Percentiles rank a stretch among this genome's conserved stretches.
phyloP scores from a whole-genome alignment of 805 yeast genomes.

The Cephaloascus fragrans region DNA sequence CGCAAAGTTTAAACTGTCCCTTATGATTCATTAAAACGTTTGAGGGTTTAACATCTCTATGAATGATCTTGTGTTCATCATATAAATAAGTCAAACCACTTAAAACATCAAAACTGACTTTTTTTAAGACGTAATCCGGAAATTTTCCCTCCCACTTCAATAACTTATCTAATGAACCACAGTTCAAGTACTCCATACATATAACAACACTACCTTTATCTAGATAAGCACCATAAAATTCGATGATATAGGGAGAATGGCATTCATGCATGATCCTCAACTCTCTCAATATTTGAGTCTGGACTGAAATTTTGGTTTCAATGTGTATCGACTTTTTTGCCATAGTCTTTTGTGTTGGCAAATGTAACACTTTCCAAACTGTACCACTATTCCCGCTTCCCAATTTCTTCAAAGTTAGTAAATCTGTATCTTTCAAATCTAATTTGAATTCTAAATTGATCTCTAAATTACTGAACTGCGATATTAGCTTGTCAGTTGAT shows the following conservation, averaged over 20 bases:
- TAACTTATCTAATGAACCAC: slow-evolving; percentile 84
- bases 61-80: slow-evolving; percentile 78
- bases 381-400: slow-evolving; percentile 96
- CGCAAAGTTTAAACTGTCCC: slow-evolving; percentile 89
- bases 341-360: slow-evolving; percentile 81
- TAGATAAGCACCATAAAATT: slow-evolving; percentile 85
- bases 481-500: slow-evolving; percentile 4
- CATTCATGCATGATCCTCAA: slow-evolving; percentile 87
- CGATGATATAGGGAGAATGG: slow-evolving; percentile 71
- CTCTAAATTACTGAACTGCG: background rate
- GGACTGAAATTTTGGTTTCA: slow-evolving; percentile 70
- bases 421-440: slow-evolving; percentile 40
- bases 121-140: slow-evolving; percentile 60
- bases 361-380: slow-evolving; percentile 79
- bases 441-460: slow-evolving; percentile 5
- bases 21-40: slow-evolving; percentile 80
- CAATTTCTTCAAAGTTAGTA: slow-evolving; percentile 63
- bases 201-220: slow-evolving; percentile 67
- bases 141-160: slow-evolving; percentile 51
- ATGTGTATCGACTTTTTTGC: slow-evolving; percentile 84
- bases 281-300: slow-evolving; percentile 81
- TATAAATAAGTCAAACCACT: slow-evolving; percentile 78
- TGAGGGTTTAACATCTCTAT: slow-evolving; percentile 93
- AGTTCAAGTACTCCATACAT: slow-evolving; percentile 94
- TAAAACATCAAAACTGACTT: slow-evolving; percentile 66